A percentile compares a stretch with the other conserved stretches of the same genome.
These are phyloP conservation scores for Phytopythium chamaehyphon DNA, from an alignment of 352 stramenopile species.

Conservation along the genomic window DNA sequence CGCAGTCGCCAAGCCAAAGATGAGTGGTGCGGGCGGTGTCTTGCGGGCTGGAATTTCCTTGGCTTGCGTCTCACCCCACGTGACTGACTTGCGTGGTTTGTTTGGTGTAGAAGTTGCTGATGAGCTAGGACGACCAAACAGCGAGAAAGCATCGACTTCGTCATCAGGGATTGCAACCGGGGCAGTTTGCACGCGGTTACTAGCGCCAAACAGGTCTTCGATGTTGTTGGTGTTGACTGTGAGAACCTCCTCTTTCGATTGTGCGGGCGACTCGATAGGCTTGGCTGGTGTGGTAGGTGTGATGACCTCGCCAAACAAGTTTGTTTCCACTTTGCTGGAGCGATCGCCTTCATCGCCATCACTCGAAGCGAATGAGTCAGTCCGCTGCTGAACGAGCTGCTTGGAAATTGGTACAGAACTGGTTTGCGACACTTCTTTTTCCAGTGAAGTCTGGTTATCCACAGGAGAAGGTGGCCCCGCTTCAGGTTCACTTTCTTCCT, in stretches of 20 bases:
- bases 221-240: slow-evolving; percentile 13
- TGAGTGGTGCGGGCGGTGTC: slow-evolving; percentile 21
- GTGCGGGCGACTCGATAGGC: not conserved
- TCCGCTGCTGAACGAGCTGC: not conserved
- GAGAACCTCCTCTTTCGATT: not conserved
- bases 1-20: slow-evolving; percentile 57
- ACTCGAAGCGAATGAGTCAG: slow-evolving; percentile 7
- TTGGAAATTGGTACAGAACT: not conserved
- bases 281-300: slow-evolving; percentile 4
- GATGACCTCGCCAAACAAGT: slow-evolving; percentile 19
- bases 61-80: slow-evolving; percentile 17
- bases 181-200: slow-evolving; percentile 1
- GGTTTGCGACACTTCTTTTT: not conserved
- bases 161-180: slow-evolving; percentile 5
- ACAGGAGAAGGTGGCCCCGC: not conserved
- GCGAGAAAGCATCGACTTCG: not conserved
- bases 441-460: not conserved
- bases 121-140: not conserved
- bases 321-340: slow-evolving; percentile 2
- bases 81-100: slow-evolving; percentile 20
- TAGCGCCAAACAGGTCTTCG: slow-evolving; percentile 47
- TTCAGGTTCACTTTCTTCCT: not conserved
- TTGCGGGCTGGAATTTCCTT: slow-evolving; percentile 12
- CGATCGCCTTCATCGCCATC: slow-evolving; percentile 14
- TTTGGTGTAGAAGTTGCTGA: not conserved